A percentile compares a stretch with the other conserved stretches of the same genome.
These are phyloP conservation scores for Acacia acuminata DNA, from an alignment of 306 rosid species.

Conservation along the genomic window DNA sequence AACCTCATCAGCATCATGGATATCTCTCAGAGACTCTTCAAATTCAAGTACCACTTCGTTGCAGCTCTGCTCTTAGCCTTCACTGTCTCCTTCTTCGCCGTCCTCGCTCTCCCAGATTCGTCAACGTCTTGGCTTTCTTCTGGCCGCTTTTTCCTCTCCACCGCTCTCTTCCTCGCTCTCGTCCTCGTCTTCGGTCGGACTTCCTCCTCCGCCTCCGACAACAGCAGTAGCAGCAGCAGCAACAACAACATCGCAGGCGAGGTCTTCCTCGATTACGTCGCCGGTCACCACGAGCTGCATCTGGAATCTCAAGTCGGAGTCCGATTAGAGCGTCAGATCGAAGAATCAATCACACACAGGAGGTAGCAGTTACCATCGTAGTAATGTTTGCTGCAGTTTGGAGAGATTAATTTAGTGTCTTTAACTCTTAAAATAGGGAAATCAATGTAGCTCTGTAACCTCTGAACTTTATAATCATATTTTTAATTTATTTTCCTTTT, in stretches of 20 bases:
- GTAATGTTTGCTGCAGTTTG: conserved; percentile 12
- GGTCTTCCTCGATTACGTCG: conserved; percentile 78
- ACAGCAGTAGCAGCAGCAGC: not conserved
- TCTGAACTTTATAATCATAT: not conserved
- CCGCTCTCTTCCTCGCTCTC: conserved; percentile 71
- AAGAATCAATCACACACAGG: not conserved
- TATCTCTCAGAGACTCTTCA: conserved; percentile 61
- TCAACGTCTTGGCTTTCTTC: conserved; percentile 71
- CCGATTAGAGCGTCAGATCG: conserved; percentile 35
- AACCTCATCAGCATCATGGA: conserved; percentile 43
- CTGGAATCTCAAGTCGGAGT: conserved; percentile 38
- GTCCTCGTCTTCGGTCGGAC: conserved; percentile 64
- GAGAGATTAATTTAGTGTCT: not conserved
- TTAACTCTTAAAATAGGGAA: not conserved
- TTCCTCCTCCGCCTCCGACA: conserved; percentile 34
- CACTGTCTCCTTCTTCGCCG: conserved; percentile 37
- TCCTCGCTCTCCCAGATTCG: conserved; percentile 59
- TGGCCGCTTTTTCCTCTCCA: conserved; percentile 94
- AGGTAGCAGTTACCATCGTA: not conserved
- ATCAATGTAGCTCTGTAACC: not conserved
- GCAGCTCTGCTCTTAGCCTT: conserved; percentile 28
- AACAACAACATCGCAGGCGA: conserved; percentile 44
- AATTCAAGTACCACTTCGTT: conserved; percentile 56
- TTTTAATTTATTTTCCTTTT: not conserved
- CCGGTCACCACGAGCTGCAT: conserved; percentile 58